Evolutionary conservation across 768 basidiomycete species (phyloP), one percentile per base, ranked within the genome.

Genomic region (Hortiboletus campestris): DNA sequence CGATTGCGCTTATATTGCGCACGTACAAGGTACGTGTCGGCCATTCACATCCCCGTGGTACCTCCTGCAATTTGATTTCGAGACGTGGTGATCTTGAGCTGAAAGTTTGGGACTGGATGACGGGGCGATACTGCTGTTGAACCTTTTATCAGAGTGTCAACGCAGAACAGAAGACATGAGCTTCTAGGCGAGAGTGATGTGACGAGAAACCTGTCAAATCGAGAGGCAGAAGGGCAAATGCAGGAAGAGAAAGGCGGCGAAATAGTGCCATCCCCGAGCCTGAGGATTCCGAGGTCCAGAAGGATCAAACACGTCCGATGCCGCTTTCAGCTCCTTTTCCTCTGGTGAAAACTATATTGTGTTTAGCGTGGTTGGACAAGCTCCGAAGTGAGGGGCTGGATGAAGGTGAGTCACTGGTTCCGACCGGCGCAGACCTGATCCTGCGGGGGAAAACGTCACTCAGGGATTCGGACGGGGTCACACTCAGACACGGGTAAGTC

Each of bases 11-110:
- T 14, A 62, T 16, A 38, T 46, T 35, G 20, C 11, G 22, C 16
- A 8, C 44, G 8, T 25, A 52, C 48, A 57, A 94, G 93, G 72
- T 97, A 87, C 57, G 84, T 97, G 12, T 92, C 90, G 3, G 85
- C 92, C 0, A 73, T 96, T 17, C 86, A 91, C 59, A 78, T 89
- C n/a, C 84, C 85, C 0, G 46, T 67, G 7, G 79, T 70, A 55
- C 67, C 75, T 17, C 76, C 77, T 13, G 55, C 72, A 1, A 62
- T 65, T 76, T 99, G 22, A 77, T 98, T 10, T 94, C 93, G 0
- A 96, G 91, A 7, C 96, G 96, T 11, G 96, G 95, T 0, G 96
- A 98, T 63, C 75, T 81, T 0, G 72, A 78, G 51, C 69, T 95
- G 19, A 88, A 86, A 63, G 57, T 92, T 8, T 95, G 91, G 91